Percentiles rank a stretch among this genome's conserved stretches.
These are phyloP conservation scores for Lantana camara DNA, from an alignment of 257 asterid species.

Conservation along the genomic window DNA sequence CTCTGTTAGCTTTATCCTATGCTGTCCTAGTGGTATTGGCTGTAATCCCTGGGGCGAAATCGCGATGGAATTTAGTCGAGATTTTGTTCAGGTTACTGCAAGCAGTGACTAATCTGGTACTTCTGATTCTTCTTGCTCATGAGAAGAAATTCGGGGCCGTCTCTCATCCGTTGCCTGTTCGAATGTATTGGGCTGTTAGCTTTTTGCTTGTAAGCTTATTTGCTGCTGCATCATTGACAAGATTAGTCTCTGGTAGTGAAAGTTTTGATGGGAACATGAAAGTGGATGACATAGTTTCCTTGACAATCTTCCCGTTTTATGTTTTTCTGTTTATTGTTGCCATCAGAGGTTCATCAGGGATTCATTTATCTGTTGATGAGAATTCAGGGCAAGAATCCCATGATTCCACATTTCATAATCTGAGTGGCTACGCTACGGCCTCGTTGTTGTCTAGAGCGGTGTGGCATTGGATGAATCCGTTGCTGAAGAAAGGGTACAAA, in stretches of 20 bases:
- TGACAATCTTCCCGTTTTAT: constrained; percentile 43
- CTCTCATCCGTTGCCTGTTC: constrained; percentile 42
- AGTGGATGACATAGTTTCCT: constrained; percentile 45
- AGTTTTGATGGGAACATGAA: constrained; percentile 26
- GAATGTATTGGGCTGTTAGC: constrained; percentile 30
- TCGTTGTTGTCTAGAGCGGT: constrained; percentile 51
- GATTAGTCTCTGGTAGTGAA: constrained; percentile 29
- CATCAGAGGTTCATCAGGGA: constrained; percentile 37
- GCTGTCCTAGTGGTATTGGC: constrained; percentile 36
- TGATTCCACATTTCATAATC: constrained; percentile 25
- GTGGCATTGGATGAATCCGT: constrained; percentile 69
- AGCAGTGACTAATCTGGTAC: constrained; percentile 36
- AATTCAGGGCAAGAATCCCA: constrained; percentile 9
- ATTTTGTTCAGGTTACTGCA: constrained; percentile 39
- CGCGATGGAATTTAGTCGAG: constrained; percentile 46
- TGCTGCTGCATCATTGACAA: constrained; percentile 34
- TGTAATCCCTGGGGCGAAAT: constrained; percentile 33
- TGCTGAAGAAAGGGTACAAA: constrained; percentile 51
- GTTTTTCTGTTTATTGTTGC: constrained; percentile 41
- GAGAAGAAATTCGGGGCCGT: constrained; percentile 50
- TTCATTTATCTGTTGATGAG: neutral
- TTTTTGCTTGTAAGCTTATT: constrained; percentile 21
- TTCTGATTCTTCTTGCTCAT: constrained; percentile 44
- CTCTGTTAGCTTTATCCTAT: constrained; percentile 46
- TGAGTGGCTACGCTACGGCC: constrained; percentile 60